Base-by-base conservation (phyloP, 495 filamentous ascomycete species). In the Apodospora peruviana region DNA sequence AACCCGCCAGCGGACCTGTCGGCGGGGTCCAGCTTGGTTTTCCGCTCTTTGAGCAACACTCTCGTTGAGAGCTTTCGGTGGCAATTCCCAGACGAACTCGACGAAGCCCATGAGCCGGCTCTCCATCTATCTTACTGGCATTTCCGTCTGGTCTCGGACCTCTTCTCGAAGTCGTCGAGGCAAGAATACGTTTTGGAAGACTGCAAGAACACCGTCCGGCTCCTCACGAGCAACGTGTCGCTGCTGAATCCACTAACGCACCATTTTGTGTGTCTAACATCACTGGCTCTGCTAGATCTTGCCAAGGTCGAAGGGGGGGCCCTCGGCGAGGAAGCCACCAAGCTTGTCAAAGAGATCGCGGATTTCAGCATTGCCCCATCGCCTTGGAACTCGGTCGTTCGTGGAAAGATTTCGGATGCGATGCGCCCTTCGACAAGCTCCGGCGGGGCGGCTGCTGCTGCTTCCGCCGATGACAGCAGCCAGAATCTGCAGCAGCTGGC, bases 71-170 rank as follows among this genome's bases (percentile, higher is more conserved):
- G 67, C 12, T 75, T 73, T 39, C 66, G 71, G 8, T 70, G 73
- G 53, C 55, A 68, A 43, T 64, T 80, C n/a, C 69, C 74, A 4
- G 39, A 55, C 14, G 55, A 58, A 8, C 27, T 50, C 16, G 19
- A 19, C 8, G 55, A 68, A 49, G 68, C 55, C 2, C 62, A 27
- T 8, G 32, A 68, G 41, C 72, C 68, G 27, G 62, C 86, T 10
- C 70, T 90, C 25, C 73, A 82, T 43, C 77, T 91, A 35, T 76
- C 81, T 3, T 91, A 89, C 65, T 87, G 86, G 81, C 86, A 89
- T 52, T 64, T 81, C 40, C 78, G 80, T 34, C 71, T 91, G 11
- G 66, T 90, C 67, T 79, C 50, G 52, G 81, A 71, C 69, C 79
- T 67, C 66, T 73, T 60, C 61, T 79, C 57, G 65, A 79, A 55